Evolutionary conservation across 2,329 filamentous ascomycete species (phyloP).

Genomic region (Lasiodiplodia hormozganensis): DNA sequence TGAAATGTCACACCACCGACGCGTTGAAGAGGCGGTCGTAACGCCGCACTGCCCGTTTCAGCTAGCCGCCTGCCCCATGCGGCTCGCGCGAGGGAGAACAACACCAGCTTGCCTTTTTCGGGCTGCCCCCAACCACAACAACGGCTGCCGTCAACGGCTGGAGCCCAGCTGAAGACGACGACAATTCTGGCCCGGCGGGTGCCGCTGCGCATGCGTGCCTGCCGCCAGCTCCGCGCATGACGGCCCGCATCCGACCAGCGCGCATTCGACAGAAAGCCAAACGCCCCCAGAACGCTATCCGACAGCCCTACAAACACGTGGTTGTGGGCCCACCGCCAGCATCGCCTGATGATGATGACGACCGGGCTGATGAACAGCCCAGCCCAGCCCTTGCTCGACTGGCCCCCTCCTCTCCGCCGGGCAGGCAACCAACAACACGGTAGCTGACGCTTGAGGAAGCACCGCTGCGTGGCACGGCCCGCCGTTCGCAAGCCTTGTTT

Average conservation of each 20-base stretch:
- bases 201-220: neutral
- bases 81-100: constrained; percentile 5
- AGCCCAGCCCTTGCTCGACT: constrained; percentile 9
- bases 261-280: neutral
- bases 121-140: neutral
- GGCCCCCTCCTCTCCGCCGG: neutral
- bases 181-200: too few species aligned
- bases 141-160: neutral
- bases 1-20: constrained; percentile 21
- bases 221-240: neutral
- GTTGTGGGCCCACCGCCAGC: constrained; percentile 25
- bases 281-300: neutral
- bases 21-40: neutral
- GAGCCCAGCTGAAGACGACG: neutral
- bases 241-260: neutral
- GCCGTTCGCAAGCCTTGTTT: constrained; percentile 17
- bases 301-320: constrained; percentile 25
- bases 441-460: neutral
- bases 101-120: constrained; percentile 12
- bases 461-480: constrained; percentile 15
- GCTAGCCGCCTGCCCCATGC: constrained; percentile 14
- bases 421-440: constrained; percentile 9
- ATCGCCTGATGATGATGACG: constrained; percentile 24
- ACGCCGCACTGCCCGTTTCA: constrained; percentile 15
- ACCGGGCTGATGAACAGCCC: constrained; percentile 18